A percentile compares a stretch with the other conserved stretches of the same genome.
These are phyloP conservation scores for Herpetospermum pedunculosum DNA, from an alignment of 306 rosid species.

Conservation along the genomic window DNA sequence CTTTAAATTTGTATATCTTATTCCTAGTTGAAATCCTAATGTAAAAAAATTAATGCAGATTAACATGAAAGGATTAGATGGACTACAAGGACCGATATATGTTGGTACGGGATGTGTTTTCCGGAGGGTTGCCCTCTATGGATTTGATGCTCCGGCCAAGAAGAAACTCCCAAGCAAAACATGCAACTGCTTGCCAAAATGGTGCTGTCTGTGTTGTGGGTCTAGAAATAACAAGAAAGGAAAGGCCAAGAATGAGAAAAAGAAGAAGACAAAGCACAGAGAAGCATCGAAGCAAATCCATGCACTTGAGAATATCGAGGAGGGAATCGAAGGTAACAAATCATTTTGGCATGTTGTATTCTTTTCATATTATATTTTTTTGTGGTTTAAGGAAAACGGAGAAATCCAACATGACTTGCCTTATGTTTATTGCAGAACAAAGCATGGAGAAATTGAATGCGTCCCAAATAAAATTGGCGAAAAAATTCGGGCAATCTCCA, in stretches of 20 bases:
- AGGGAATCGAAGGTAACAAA: conserved; percentile 54
- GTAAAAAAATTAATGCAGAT: conserved; percentile 37
- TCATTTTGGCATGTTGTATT: background rate
- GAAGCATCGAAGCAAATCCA: conserved; percentile 95
- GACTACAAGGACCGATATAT: conserved; percentile 92
- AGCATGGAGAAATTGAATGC: conserved; percentile 27
- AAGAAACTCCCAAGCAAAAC: conserved; percentile 85
- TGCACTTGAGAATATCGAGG: conserved; percentile 91
- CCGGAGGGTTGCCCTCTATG: conserved; percentile 83
- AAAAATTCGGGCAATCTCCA: conserved; percentile 89
- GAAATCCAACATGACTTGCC: background rate
- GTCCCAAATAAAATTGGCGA: conserved; percentile 67
- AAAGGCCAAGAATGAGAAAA: conserved; percentile 48
- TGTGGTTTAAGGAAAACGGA: background rate
- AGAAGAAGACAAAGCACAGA: conserved; percentile 74
- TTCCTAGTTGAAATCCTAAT: conserved; percentile 12
- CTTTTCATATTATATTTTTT: background rate
- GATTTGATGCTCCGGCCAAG: conserved; percentile 75
- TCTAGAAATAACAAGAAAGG: conserved; percentile 53
- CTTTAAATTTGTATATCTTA: background rate
- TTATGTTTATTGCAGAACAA: conserved; percentile 35
- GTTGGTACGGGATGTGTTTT: conserved; percentile 98
- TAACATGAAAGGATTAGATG: conserved; percentile 97
- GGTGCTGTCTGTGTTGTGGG: conserved; percentile 63
- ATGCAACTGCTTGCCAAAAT: conserved; percentile 91